A percentile compares a stretch with the other conserved stretches of the same genome.
phyloP scores from a whole-genome alignment of 352 stramenopile species.

The Saprolegnia diclina region DNA sequence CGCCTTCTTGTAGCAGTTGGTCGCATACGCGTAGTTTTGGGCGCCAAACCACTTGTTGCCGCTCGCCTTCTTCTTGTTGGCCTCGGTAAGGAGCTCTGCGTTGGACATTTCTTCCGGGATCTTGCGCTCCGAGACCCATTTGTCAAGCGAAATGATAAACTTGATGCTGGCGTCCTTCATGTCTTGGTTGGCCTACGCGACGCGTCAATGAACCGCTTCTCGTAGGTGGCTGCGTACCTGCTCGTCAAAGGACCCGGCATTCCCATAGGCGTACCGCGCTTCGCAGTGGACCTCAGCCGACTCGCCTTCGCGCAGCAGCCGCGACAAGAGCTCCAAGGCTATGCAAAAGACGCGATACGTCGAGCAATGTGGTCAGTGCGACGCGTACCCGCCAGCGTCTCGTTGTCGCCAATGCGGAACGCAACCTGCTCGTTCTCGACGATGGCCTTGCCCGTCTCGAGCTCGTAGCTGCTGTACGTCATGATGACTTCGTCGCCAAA shows the following conservation, averaged over 20 bases:
- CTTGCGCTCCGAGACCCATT: slow-evolving; percentile 25
- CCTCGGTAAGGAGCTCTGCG: slow-evolving; percentile 63
- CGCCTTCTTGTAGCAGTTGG: slow-evolving; percentile 77
- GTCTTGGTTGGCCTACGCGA: slow-evolving; percentile 11
- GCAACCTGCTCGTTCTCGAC: slow-evolving; percentile 46
- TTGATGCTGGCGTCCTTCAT: neutral
- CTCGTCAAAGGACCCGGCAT: slow-evolving; percentile 37
- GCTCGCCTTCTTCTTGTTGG: slow-evolving; percentile 77
- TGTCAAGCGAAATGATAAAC: slow-evolving; percentile 24
- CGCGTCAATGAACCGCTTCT: neutral
- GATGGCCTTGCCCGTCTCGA: slow-evolving; percentile 42
- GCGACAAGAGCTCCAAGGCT: slow-evolving; percentile 70
- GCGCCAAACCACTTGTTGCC: slow-evolving; percentile 76
- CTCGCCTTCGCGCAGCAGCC: slow-evolving; percentile 76
- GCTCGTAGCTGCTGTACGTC: slow-evolving; percentile 52
- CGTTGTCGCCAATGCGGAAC: slow-evolving; percentile 75
- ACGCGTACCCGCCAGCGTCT: slow-evolving; percentile 62
- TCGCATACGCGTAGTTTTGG: slow-evolving; percentile 77
- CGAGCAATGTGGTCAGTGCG: neutral
- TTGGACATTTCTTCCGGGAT: slow-evolving; percentile 53
- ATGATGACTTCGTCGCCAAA: slow-evolving; percentile 78
- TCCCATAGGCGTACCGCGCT: slow-evolving; percentile 63
- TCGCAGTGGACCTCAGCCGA: slow-evolving; percentile 66
- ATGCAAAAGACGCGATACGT: neutral
- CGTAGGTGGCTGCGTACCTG: slow-evolving; percentile 10